Percentiles rank a stretch among this genome's conserved stretches.
phyloP scores from a whole-genome alignment of 1,139 yeast genomes.

The Candida sanyaensis region DNA sequence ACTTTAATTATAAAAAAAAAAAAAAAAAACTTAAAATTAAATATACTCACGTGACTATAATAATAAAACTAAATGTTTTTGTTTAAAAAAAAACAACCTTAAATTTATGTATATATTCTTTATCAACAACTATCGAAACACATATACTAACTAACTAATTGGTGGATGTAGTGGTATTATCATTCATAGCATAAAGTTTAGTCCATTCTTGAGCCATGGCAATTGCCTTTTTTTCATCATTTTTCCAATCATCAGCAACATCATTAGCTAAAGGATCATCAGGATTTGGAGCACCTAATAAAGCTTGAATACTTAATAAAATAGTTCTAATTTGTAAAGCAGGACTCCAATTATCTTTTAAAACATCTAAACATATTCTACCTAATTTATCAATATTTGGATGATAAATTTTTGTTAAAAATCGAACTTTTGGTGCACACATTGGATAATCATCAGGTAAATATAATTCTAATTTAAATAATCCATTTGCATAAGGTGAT shows the following conservation, averaged over 20 bases:
- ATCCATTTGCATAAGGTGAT: slow-evolving; percentile 81
- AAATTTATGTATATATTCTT: too few relatives aligned
- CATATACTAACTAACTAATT: too few relatives aligned
- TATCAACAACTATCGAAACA: too few relatives aligned
- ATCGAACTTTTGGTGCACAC: slow-evolving; percentile 94
- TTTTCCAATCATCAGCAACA: slow-evolving; percentile 96
- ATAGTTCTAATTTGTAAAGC: slow-evolving; percentile 97
- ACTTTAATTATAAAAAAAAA: too few relatives aligned
- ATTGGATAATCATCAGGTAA: slow-evolving; percentile 89
- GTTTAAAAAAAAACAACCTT: too few relatives aligned
- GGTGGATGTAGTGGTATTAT: background rate
- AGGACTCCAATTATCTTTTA: slow-evolving; percentile 95
- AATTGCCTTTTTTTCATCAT: slow-evolving; percentile 77
- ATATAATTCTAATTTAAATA: slow-evolving; percentile 73
- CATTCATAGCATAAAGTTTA: slow-evolving; percentile 51
- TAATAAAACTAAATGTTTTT: too few relatives aligned
- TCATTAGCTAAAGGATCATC: slow-evolving; percentile 98
- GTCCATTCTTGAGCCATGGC: slow-evolving; percentile 92
- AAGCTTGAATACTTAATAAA: slow-evolving; percentile 86
- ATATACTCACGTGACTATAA: too few relatives aligned
- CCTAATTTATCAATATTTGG: slow-evolving; percentile 97
- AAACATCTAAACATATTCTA: slow-evolving; percentile 90
- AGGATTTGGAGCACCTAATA: slow-evolving; percentile 95
- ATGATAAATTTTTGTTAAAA: slow-evolving; percentile 90
- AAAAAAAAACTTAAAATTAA: too few relatives aligned